A percentile compares a stretch with the other conserved stretches of the same genome.
Conservation (phyloP, 2,329 filamentous ascomycete species). For the Bipolaris cookei region DNA sequence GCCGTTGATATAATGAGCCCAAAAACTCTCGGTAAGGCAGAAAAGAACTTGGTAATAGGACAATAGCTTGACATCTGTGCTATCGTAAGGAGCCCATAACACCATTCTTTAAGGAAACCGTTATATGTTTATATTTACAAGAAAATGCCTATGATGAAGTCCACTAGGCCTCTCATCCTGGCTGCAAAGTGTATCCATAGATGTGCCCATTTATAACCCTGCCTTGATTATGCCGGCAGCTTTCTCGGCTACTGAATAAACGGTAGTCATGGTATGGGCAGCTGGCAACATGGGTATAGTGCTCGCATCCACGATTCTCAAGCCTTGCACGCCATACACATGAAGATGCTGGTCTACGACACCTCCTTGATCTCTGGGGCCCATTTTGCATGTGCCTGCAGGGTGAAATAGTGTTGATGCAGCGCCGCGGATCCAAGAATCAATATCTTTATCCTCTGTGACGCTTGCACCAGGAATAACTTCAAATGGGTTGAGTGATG, state of each 20-base stretch:
- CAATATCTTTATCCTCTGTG: constrained; percentile 25
- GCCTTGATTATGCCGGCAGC: constrained; percentile 23
- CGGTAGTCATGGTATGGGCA: constrained; percentile 28
- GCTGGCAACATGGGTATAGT: constrained; percentile 29
- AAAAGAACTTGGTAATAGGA: no score
- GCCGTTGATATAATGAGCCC: no score
- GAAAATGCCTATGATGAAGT: no score
- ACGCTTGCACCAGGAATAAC: constrained; percentile 29
- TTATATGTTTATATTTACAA: no score
- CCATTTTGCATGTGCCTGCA: constrained; percentile 35
- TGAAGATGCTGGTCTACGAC: constrained; percentile 34
- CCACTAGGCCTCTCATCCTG: no score
- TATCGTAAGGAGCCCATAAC: no score
- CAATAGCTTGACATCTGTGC: no score
- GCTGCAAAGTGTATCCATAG: neutral
- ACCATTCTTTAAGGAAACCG: no score
- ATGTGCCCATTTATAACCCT: neutral
- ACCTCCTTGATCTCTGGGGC: constrained; percentile 33
- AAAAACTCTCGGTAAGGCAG: no score
- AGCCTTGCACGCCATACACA: constrained; percentile 35
- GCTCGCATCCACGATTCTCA: constrained; percentile 30
- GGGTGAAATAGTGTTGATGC: constrained; percentile 34
- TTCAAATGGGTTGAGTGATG: constrained; percentile 29
- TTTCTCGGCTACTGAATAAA: constrained; percentile 29
- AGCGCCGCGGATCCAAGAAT: constrained; percentile 21